Percentiles rank a stretch among this genome's conserved stretches.
These are phyloP conservation scores for Deinandra increscens DNA, from an alignment of 129 eudicot genomes.

Conservation along the genomic window DNA sequence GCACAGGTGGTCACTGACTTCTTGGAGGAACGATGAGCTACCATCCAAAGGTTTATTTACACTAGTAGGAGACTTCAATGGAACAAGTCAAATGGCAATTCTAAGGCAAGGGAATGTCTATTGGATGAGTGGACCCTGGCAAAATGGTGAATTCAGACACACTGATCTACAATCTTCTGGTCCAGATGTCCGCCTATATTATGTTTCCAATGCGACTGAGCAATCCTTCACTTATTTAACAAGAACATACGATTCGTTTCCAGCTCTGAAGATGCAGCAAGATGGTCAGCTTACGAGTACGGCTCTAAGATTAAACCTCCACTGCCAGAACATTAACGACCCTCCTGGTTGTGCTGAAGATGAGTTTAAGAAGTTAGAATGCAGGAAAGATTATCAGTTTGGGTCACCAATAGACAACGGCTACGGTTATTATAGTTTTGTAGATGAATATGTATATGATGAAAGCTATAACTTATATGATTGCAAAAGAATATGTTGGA, in stretches of 20 bases:
- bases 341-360: slow-evolving; percentile 36
- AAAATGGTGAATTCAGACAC: slow-evolving; percentile 20
- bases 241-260: slow-evolving; percentile 16
- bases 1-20: slow-evolving; percentile 42
- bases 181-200: slow-evolving; percentile 12
- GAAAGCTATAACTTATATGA: slow-evolving; percentile 31
- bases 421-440: neutral
- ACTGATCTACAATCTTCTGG: neutral
- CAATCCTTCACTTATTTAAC: slow-evolving; percentile 30
- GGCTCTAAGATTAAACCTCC: neutral
- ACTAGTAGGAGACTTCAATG: slow-evolving; percentile 28
- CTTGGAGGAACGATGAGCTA: slow-evolving; percentile 31
- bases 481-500: slow-evolving; percentile 35
- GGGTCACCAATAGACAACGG: too few relatives aligned
- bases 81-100: slow-evolving; percentile 26
- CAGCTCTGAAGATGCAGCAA: slow-evolving; percentile 26
- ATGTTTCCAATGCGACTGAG: slow-evolving; percentile 30
- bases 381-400: slow-evolving; percentile 22
- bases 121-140: slow-evolving; percentile 44
- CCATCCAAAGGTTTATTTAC: slow-evolving; percentile 42
- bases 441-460: slow-evolving; percentile 28
- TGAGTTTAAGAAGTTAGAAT: slow-evolving; percentile 13
- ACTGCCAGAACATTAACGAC: neutral
- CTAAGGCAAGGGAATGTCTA: slow-evolving; percentile 25
- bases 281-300: slow-evolving; percentile 4